Base-by-base conservation (phyloP, 345 rosid species). In the Brassica napus region DNA sequence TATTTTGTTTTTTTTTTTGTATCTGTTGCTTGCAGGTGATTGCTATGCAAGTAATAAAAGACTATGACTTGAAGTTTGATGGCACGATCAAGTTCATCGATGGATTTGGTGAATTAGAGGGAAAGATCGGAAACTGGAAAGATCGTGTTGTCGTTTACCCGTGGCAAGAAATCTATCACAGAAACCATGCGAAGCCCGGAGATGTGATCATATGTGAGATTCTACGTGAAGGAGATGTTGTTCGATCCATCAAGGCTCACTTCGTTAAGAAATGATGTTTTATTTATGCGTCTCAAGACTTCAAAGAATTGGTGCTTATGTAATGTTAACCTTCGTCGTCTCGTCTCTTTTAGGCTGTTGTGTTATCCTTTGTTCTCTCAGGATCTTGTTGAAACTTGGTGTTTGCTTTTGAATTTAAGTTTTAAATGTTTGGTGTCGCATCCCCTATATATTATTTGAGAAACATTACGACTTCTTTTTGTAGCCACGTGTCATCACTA, bases 201-300 rank as follows among this genome's bases (percentile, higher is more conserved):
- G 83, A 63, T 6, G 0, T 6, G 3, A 54, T 80, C 61, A 30
- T 80, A 8, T 80, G 83, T 42, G 83, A 79, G 67, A 23, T 80
- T 63, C 0, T 69, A n/a, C 75, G 79, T 4, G 11, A 69, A 54
- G n/a, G 49, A 8, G 60, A 4, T 16, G 26, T 79, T 37, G 79
- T 74, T 37, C 14, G 23, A 3, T 16, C 66, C 55, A 42, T 80
- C 71, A 80, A 69, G 15, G 15, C 52, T 23, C 83, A 74, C 9
- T 74, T 80, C 39, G 8, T 80, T 1, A 78, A 14, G 57, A 32
- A 73, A 0, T 79, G 68, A 78, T 67, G 42, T 59, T 35, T n/a
- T 47, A 32, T 32, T 9, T 30, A 32, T 37, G 32, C 18, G 2
- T 3, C 2, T 47, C 11, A 8, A 37, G 11, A 37, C 5, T 69